Evolutionary conservation across 345 rosid genomes (phyloP).

Genomic region (Gynandropsis gynandra): DNA sequence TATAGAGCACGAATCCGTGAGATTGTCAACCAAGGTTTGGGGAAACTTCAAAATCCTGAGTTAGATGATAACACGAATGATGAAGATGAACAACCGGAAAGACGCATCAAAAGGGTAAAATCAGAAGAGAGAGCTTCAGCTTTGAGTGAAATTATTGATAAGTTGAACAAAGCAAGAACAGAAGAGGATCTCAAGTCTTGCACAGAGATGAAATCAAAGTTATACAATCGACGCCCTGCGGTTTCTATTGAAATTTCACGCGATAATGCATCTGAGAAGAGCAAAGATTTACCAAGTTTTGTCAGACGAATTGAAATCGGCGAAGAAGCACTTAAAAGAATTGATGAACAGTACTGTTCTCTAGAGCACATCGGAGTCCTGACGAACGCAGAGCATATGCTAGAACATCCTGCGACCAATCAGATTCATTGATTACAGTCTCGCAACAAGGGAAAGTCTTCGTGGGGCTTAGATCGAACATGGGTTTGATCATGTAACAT

Average conservation of each 20-base stretch:
- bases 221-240: conserved; percentile 14
- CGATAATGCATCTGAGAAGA: conserved; percentile 16
- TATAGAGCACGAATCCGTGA: conserved; percentile 38
- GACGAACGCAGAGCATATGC: conserved; percentile 9
- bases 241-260: conserved; percentile 23
- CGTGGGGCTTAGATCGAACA: no score
- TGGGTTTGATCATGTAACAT: no score
- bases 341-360: conserved; percentile 44
- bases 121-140: conserved; percentile 45
- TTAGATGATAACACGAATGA: conserved; percentile 16
- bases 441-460: no score
- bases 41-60: conserved; percentile 36
- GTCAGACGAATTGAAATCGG: conserved; percentile 48
- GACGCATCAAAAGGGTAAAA: conserved; percentile 30
- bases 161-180: conserved; percentile 67
- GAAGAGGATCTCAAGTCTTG: conserved; percentile 76
- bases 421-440: no score
- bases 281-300: conserved; percentile 23
- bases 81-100: conserved; percentile 32
- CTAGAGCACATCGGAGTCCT: conserved; percentile 32
- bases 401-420: conserved; percentile 6
- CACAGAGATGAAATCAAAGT: conserved; percentile 52
- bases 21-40: conserved; percentile 44
- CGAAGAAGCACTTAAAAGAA: conserved; percentile 39
- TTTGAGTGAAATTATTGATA: conserved; percentile 52